phyloP scores from a whole-genome alignment of 441 rosid species.

The Pelargonium fulgidum region DNA sequence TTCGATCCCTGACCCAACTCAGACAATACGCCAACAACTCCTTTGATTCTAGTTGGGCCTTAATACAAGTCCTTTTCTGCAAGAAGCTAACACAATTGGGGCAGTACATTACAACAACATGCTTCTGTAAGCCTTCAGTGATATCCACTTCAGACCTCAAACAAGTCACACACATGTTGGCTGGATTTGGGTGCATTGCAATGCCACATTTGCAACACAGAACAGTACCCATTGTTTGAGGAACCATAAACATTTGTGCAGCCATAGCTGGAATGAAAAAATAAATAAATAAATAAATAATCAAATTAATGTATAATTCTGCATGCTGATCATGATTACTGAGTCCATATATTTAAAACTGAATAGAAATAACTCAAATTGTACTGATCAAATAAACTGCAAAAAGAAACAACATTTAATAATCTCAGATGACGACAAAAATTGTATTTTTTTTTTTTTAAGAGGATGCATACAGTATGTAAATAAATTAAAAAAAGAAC shows the following conservation, averaged over 20 bases:
- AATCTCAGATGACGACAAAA: not conserved
- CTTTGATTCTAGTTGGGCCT: constrained; percentile 20
- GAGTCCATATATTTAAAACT: not conserved
- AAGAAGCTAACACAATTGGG: constrained; percentile 14
- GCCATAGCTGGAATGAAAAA: not conserved
- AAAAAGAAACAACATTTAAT: not conserved
- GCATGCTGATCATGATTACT: not conserved
- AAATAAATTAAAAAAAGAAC: no score
- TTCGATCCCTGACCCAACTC: constrained; percentile 21
- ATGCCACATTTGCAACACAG: constrained; percentile 18
- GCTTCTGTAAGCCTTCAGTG: constrained; percentile 19
- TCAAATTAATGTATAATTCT: not conserved
- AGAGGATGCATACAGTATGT: no score
- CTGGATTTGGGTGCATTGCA: constrained; percentile 16
- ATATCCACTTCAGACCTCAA: constrained; percentile 20
- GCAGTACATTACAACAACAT: constrained; percentile 14
- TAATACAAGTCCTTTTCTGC: constrained; percentile 21
- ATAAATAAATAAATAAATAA: not conserved
- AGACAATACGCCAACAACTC: constrained; percentile 23
- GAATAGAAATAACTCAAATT: not conserved
- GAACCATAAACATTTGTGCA: constrained; percentile 13
- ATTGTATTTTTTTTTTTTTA: no score
- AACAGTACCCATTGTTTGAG: constrained; percentile 10
- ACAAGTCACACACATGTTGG: constrained; percentile 18
- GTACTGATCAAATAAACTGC: not conserved